phyloP scores from a whole-genome alignment of 2,329 filamentous ascomycete genomes.

The Neoarthrinium moseri region DNA sequence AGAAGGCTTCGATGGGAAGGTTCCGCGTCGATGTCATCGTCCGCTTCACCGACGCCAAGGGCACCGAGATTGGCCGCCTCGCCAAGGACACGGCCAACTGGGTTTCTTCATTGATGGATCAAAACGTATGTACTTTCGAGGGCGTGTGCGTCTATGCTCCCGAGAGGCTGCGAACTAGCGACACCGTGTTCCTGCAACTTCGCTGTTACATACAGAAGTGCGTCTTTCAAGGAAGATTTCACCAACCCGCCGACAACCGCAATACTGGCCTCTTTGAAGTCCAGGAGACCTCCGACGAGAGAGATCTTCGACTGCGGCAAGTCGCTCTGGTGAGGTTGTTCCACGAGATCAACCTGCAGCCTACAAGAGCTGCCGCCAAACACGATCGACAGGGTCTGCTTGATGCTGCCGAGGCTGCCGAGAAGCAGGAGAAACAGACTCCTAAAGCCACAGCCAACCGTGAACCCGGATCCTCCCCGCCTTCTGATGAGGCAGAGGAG shows the following conservation, averaged over 20 bases:
- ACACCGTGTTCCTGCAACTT: constrained; percentile 90
- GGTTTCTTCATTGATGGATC: constrained; percentile 90
- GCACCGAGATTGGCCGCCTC: constrained; percentile 82
- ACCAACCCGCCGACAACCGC: constrained; percentile 67
- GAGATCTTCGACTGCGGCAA: constrained; percentile 77
- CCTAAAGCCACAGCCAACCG: constrained; percentile 30
- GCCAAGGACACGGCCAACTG: constrained; percentile 85
- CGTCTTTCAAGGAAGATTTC: constrained; percentile 67
- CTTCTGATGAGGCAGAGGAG: constrained; percentile 71
- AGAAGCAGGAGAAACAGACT: constrained; percentile 65
- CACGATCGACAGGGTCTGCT: constrained; percentile 83
- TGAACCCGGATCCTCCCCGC: constrained; percentile 47
- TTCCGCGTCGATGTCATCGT: constrained; percentile 80
- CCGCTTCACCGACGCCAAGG: constrained; percentile 77
- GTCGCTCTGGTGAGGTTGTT: constrained; percentile 86
- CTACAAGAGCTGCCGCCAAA: constrained; percentile 68
- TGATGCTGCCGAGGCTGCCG: constrained; percentile 83
- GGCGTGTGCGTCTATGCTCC: constrained; percentile 87
- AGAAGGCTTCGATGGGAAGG: constrained; percentile 44
- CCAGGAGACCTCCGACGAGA: constrained; percentile 82
- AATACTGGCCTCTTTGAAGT: constrained; percentile 76
- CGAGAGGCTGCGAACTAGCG: constrained; percentile 81
- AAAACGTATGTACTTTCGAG: constrained; percentile 84
- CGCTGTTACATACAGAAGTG: constrained; percentile 71
- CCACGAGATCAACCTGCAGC: constrained; percentile 81